Conservation (phyloP, 345 rosid genomes). For the Dipteronia dyeriana region DNA sequence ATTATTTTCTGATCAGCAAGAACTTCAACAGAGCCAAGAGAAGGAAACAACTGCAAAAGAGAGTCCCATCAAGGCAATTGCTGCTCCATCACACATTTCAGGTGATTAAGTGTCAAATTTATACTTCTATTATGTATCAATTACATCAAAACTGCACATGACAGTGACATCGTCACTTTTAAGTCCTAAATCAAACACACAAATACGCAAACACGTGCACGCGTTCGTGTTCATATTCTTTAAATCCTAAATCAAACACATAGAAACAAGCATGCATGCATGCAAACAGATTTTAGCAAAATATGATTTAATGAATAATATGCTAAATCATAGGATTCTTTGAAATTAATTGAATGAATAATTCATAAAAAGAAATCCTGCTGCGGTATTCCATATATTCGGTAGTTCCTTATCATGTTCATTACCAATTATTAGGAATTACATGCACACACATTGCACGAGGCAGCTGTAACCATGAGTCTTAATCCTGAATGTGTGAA, state of each 20-base stretch:
- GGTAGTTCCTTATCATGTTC: too few relatives aligned
- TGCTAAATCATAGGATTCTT: too few relatives aligned
- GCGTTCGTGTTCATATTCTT: background rate
- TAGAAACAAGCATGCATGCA: too few relatives aligned
- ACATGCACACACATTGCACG: background rate
- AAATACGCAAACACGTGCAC: background rate
- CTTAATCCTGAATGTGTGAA: background rate
- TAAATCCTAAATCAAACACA: background rate
- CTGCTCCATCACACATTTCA: conserved; percentile 12
- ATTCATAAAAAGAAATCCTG: too few relatives aligned
- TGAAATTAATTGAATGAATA: too few relatives aligned
- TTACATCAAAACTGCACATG: background rate
- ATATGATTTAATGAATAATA: too few relatives aligned
- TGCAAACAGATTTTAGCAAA: too few relatives aligned
- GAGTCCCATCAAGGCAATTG: conserved; percentile 1
- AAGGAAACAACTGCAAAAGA: conserved; percentile 20
- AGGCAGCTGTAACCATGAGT: background rate
- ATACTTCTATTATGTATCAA: background rate
- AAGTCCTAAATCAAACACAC: background rate
- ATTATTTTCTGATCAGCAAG: conserved; percentile 10
- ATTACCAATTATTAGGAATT: too few relatives aligned
- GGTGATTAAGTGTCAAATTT: conserved; percentile 15
- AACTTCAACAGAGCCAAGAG: conserved; percentile 16
- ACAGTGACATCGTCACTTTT: background rate
- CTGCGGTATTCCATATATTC: too few relatives aligned